phyloP scores from a whole-genome alignment of 2,329 filamentous ascomycete genomes.

The Curvularia verruculosa region DNA sequence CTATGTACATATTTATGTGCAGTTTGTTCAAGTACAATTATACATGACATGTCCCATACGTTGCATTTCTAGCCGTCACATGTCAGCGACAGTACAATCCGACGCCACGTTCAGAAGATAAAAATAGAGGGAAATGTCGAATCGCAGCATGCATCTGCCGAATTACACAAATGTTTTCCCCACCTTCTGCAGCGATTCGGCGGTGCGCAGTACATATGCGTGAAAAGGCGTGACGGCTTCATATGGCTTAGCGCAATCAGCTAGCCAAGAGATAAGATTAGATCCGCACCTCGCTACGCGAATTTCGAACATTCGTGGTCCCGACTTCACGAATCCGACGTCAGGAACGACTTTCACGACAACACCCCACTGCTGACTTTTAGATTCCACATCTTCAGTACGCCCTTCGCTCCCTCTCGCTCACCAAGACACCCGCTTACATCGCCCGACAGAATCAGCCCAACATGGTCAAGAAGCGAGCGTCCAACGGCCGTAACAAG shows the following conservation, averaged over 20 bases:
- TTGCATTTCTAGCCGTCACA: background rate
- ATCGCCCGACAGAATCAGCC: slow-evolving; percentile 54
- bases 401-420: slow-evolving; percentile 21
- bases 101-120: background rate
- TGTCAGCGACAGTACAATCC: background rate
- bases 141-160: background rate
- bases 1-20: background rate
- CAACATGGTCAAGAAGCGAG: slow-evolving; percentile 78
- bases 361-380: slow-evolving; percentile 45
- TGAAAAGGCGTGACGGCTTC: background rate
- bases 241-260: slow-evolving; percentile 12
- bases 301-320: slow-evolving; percentile 33
- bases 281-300: slow-evolving; percentile 31
- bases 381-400: slow-evolving; percentile 48
- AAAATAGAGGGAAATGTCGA: background rate
- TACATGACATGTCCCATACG: background rate
- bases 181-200: background rate
- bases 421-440: slow-evolving; percentile 25
- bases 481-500: slow-evolving; percentile 96
- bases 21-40: background rate
- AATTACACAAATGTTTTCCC: background rate
- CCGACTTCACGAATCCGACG: slow-evolving; percentile 24
- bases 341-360: slow-evolving; percentile 37
- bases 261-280: slow-evolving; percentile 43
- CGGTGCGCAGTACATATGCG: background rate